A percentile compares a stretch with the other conserved stretches of the same genome.
These are phyloP conservation scores for Quercus cerris DNA, from an alignment of 306 rosid species.

Conservation along the genomic window DNA sequence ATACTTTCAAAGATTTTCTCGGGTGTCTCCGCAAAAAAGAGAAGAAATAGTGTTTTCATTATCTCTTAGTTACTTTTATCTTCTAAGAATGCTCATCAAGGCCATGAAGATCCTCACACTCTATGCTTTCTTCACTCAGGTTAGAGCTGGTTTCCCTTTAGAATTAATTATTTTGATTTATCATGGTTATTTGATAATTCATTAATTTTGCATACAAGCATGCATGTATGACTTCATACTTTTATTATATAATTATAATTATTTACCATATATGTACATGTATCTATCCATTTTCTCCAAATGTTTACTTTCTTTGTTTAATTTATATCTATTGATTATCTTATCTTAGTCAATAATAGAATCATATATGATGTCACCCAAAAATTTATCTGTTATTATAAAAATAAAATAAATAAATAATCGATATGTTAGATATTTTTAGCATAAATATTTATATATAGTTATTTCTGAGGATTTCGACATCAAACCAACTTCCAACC, in stretches of 20 bases:
- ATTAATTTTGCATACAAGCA: background rate
- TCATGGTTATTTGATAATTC: too few relatives aligned
- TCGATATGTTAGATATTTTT: too few relatives aligned
- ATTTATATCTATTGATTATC: too few relatives aligned
- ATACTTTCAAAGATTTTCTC: slow-evolving; percentile 32
- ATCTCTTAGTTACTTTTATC: slow-evolving; percentile 44
- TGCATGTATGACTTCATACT: background rate
- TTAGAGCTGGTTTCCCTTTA: background rate
- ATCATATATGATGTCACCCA: background rate
- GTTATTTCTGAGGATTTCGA: background rate
- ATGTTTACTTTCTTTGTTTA: background rate
- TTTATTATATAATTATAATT: background rate
- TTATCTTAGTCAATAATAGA: background rate
- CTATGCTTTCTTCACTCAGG: slow-evolving; percentile 71
- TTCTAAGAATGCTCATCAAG: slow-evolving; percentile 38
- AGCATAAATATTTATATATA: too few relatives aligned
- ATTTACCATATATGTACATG: too few relatives aligned
- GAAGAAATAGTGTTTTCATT: slow-evolving; percentile 42
- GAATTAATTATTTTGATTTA: background rate
- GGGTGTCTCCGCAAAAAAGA: slow-evolving; percentile 32
- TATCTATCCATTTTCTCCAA: background rate
- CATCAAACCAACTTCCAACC: background rate
- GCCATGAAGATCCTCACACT: slow-evolving; percentile 54
- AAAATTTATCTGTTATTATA: too few relatives aligned
- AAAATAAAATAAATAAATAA: too few relatives aligned